Percentiles rank a stretch among this genome's conserved stretches.
phyloP scores from a whole-genome alignment of 192 early-diverging fungal species.

The Linnemannia zychae region DNA sequence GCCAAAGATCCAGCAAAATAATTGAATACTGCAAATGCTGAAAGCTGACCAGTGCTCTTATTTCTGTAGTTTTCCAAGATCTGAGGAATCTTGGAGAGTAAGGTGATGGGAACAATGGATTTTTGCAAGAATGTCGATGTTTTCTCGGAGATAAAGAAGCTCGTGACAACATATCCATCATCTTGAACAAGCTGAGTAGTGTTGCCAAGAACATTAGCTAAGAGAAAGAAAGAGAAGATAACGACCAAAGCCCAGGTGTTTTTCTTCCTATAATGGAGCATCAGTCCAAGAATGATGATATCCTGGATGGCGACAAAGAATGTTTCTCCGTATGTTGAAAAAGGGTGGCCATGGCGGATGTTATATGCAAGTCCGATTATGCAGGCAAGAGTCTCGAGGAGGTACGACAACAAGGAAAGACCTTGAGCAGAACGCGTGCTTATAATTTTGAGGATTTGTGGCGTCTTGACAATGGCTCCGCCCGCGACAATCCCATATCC shows the following conservation, averaged over 20 bases:
- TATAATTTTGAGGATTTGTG: conserved; percentile 95
- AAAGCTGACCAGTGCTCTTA: conserved; percentile 90
- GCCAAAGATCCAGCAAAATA: conserved; percentile 91
- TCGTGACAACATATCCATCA: too few species aligned
- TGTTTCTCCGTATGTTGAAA: conserved; percentile 89
- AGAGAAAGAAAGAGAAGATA: too few species aligned
- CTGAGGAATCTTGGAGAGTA: conserved; percentile 91
- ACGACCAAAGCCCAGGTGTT: too few species aligned
- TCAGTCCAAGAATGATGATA: too few species aligned
- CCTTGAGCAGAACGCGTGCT: conserved; percentile 79
- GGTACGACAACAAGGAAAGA: conserved; percentile 81
- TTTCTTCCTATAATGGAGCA: too few species aligned
- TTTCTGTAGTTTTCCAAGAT: conserved; percentile 87
- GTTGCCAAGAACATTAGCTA: too few species aligned
- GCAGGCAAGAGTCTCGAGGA: conserved; percentile 87
- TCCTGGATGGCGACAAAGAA: conserved; percentile 90
- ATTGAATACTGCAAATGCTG: conserved; percentile 89
- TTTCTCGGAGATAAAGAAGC: conserved; percentile 64
- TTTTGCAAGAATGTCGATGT: conserved; percentile 78
- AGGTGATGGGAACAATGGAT: conserved; percentile 81
- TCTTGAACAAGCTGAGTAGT: too few species aligned
- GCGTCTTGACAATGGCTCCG: conserved; percentile 92
- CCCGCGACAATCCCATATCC: conserved; percentile 92
- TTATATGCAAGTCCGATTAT: conserved; percentile 89
- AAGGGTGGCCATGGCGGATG: conserved; percentile 82